Conservation (phyloP, 2,329 filamentous ascomycete species). For the Dothideomycetes sp. region DNA sequence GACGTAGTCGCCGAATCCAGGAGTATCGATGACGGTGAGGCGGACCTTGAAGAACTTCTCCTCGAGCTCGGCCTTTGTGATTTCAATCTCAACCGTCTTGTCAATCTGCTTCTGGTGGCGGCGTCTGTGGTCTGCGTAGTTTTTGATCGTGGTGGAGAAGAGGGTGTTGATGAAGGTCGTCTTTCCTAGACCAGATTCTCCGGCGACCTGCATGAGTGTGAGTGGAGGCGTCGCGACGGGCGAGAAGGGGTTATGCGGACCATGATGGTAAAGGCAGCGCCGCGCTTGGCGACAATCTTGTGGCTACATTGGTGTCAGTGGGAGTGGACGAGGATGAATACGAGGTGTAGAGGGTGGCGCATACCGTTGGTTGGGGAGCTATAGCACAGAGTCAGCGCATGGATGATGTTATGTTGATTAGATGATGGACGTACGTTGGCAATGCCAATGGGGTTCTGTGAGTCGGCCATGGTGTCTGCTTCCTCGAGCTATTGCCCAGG, state of each 20-base stretch:
- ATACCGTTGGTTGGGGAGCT: conserved; percentile 61
- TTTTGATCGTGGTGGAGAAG: conserved; percentile 99
- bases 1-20: conserved; percentile 98
- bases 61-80: conserved; percentile 98
- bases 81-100: conserved; percentile 99
- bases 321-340: conserved; percentile 15
- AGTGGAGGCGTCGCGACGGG: conserved; percentile 12
- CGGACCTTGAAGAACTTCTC: conserved; percentile 99
- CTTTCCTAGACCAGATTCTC: conserved; percentile 96
- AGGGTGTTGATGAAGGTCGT: conserved; percentile 99
- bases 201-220: conserved; percentile 61
- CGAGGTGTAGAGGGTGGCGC: conserved; percentile 13
- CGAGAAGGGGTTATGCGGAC: conserved; percentile 38
- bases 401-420: background rate
- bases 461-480: conserved; percentile 46
- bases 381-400: conserved; percentile 23
- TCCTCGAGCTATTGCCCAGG: background rate
- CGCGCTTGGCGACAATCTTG: conserved; percentile 70
- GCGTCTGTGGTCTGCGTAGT: conserved; percentile 99
- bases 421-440: background rate
- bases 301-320: conserved; percentile 39
- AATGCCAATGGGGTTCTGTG: conserved; percentile 28
- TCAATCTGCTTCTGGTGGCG: conserved; percentile 99
- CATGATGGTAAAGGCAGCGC: conserved; percentile 99
- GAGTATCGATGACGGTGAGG: conserved; percentile 96